Percentiles rank a stretch among this genome's conserved stretches.
phyloP scores from a whole-genome alignment of 768 basidiomycete species.

The Exsudoporus frostii region DNA sequence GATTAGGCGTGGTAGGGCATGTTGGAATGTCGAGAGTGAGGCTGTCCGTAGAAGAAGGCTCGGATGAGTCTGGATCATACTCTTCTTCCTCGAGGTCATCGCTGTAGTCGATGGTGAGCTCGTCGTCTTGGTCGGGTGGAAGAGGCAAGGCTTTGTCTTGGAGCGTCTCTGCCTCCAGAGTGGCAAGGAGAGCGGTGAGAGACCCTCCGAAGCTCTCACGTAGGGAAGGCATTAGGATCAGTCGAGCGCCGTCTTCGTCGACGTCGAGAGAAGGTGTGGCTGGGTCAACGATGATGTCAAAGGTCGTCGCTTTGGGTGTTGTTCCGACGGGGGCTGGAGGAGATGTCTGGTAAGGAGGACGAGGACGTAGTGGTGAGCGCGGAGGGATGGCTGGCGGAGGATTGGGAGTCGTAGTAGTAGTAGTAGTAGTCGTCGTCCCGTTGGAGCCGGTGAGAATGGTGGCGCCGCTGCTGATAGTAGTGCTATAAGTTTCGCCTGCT shows the following conservation, averaged over 20 bases:
- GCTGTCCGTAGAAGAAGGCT: slow-evolving; percentile 25
- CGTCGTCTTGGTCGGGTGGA: slow-evolving; percentile 27
- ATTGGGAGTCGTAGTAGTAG: neutral
- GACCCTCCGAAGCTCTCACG: slow-evolving; percentile 33
- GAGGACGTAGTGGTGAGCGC: slow-evolving; percentile 31
- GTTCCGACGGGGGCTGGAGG: slow-evolving; percentile 13
- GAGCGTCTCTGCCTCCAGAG: slow-evolving; percentile 28
- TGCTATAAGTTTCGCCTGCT: slow-evolving; percentile 6
- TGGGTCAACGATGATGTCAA: neutral
- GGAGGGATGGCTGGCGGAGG: slow-evolving; percentile 29
- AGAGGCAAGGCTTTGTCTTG: slow-evolving; percentile 32
- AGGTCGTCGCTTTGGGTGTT: slow-evolving; percentile 6
- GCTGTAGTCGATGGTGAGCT: slow-evolving; percentile 17
- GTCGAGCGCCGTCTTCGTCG: slow-evolving; percentile 15
- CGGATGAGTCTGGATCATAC: slow-evolving; percentile 24
- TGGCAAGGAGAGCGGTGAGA: slow-evolving; percentile 29
- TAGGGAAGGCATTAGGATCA: slow-evolving; percentile 29
- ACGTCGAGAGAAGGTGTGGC: neutral
- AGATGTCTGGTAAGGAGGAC: slow-evolving; percentile 14
- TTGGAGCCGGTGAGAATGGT: slow-evolving; percentile 4
- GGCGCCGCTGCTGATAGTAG: slow-evolving; percentile 9
- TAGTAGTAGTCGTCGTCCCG: neutral
- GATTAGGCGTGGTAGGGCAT: slow-evolving; percentile 26
- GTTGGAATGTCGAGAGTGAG: slow-evolving; percentile 19
- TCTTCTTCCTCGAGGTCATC: slow-evolving; percentile 29